These are phyloP conservation scores for Claviceps pazoutovae DNA, from an alignment of 2,329 filamentous ascomycete species.

Conservation along the genomic window DNA sequence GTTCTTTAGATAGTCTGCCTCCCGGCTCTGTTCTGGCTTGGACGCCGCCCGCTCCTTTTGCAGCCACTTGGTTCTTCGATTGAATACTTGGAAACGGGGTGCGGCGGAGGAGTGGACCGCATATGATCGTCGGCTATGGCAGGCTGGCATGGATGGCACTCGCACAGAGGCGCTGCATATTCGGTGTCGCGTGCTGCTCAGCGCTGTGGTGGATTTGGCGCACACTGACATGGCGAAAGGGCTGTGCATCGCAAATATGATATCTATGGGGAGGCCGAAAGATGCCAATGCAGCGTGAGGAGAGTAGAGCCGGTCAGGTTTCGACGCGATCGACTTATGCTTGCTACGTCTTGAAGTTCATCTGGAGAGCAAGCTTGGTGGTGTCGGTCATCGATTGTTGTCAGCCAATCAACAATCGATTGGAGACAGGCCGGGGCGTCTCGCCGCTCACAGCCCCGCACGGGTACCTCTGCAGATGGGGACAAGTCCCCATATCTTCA, in stretches of 20 bases:
- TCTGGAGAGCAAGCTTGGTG: background rate
- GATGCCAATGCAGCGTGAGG: background rate
- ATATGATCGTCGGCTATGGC: conserved; percentile 40
- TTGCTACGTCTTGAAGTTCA: background rate
- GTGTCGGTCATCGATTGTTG: background rate
- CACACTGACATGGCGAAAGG: conserved; percentile 18
- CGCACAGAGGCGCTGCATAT: conserved; percentile 8
- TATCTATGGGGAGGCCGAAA: background rate
- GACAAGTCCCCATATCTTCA: background rate
- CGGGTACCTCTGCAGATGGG: background rate
- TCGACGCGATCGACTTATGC: background rate
- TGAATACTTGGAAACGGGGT: conserved; percentile 82
- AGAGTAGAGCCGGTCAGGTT: background rate
- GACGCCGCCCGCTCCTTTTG: conserved; percentile 78
- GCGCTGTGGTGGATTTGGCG: conserved; percentile 11
- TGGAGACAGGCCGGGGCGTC: background rate
- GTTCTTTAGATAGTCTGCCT: conserved; percentile 85
- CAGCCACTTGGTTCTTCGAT: conserved; percentile 70
- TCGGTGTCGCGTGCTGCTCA: conserved; percentile 14
- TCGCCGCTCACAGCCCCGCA: background rate
- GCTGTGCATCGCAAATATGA: background rate
- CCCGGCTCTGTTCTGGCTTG: conserved; percentile 55
- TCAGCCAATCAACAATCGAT: background rate
- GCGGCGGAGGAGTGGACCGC: conserved; percentile 66
- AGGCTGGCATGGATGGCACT: background rate